These are phyloP conservation scores for Candida khao-thaluensis DNA, from an alignment of 805 yeast species.

Conservation along the genomic window DNA sequence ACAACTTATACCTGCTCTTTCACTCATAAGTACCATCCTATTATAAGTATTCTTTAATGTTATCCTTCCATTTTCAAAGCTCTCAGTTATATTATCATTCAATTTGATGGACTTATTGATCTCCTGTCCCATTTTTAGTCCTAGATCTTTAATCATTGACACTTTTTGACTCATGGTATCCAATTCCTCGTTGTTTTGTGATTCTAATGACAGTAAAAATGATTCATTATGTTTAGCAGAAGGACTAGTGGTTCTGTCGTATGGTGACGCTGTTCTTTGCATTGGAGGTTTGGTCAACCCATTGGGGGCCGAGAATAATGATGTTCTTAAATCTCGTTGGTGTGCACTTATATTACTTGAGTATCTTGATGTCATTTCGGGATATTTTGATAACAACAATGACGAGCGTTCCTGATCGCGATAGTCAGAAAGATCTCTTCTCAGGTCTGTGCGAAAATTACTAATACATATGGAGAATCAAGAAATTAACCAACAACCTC, in stretches of 20 bases:
- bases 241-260: slow-evolving; percentile 27
- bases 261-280: slow-evolving; percentile 36
- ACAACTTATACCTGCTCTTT: slow-evolving; percentile 46
- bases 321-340: slow-evolving; percentile 44
- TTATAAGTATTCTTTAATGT: slow-evolving; percentile 43
- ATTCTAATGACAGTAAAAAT: slow-evolving; percentile 42
- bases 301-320: slow-evolving; percentile 31
- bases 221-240: slow-evolving; percentile 43
- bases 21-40: slow-evolving; percentile 45
- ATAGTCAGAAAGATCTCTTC: no score
- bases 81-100: slow-evolving; percentile 41
- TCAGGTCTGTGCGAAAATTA: neutral
- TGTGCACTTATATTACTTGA: slow-evolving; percentile 33
- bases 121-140: slow-evolving; percentile 43
- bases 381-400: no score
- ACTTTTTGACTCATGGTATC: slow-evolving; percentile 43
- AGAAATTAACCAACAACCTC: slow-evolving; percentile 19
- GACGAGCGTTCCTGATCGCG: no score
- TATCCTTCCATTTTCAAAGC: slow-evolving; percentile 39
- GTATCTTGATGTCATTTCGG: slow-evolving; percentile 28
- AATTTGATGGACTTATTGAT: slow-evolving; percentile 41
- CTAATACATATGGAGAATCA: neutral
- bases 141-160: slow-evolving; percentile 40
- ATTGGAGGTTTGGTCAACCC: slow-evolving; percentile 22
- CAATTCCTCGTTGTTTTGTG: slow-evolving; percentile 43